Base-by-base conservation (phyloP, 2,329 filamentous ascomycete species). In the Mycosphaerella sp. region DNA sequence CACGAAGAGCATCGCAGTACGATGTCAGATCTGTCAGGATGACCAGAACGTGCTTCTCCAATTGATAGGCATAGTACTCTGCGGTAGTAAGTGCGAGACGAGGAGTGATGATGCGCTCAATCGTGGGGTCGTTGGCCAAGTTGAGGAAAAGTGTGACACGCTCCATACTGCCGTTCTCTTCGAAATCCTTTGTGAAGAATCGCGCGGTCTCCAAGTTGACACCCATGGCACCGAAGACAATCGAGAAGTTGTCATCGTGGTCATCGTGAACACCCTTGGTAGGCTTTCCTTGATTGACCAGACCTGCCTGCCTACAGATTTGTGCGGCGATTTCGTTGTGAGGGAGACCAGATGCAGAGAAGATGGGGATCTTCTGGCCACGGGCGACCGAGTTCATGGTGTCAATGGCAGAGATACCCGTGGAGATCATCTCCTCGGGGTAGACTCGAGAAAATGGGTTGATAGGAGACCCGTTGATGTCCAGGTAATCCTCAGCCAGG, bases 261-360 rank as follows among this genome's bases (percentile, higher is more conserved):
- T 84, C 90, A 67, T 98, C 94, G 68, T 98, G 93, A 21, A 93
- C 84, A 60, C 86, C 90, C 81, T 98, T 98, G 70, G 88, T 95
- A n/a, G 60, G 59, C 39, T 57, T 54, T 10, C 51, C 53, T 35
- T 59, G 54, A 43, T 62, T 57, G 59, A 97, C 94, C 69, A 98
- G 76, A 73, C 91, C 83, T 63, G 93, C 93, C 74, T 98, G 93
- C 75, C 94, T 85, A 78, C 90, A 96, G 73, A 98, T 98, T 75
- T 96, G 90, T 41, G 93, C 94, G 52, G 94, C 94, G 66, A 98
- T 97, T 78, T 98, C 93, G 76, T 98, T 98, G 77, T 98, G 94
- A 35, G 94, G 94, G 53, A 98, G 82, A 89, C 93, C 93, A 55
- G 93, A 85, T 49, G 93, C 89, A 21, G 93, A 98, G 82, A 98